Base-by-base conservation (phyloP, 2,329 filamentous ascomycete species). In the Neofusicoccum parvum region DNA sequence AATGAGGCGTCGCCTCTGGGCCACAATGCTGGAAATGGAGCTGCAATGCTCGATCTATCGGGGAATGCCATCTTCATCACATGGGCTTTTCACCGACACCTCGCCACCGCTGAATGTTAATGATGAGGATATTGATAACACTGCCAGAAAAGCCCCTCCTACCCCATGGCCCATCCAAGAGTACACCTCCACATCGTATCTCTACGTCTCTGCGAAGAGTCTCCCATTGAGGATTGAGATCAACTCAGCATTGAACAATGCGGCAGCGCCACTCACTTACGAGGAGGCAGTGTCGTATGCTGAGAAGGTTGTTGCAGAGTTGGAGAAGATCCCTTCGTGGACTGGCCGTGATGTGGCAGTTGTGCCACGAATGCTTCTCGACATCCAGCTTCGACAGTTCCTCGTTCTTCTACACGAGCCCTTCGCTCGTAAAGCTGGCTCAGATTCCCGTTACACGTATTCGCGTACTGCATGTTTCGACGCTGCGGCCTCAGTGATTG, bases 1-100 rank as follows among this genome's bases (percentile, higher is more conserved):
- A 66, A 82, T 85, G 80, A 81, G 85, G 60, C 79, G 83, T 62
- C 79, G 86, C 49, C 74, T 88, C 2, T 88, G 86, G 86, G 79
- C 78, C 1, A 86, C 85, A 1, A 83, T 87, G 10, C 74, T 84
- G 10, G 85, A 88, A 68, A 73, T 87, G 32, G 85, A 88, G 64
- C 72, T 87, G 2, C 85, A 87, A 68, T 79, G 83, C 0, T 83
- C 84, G 0, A 74, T 87, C 14, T 84, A 87, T 67, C 79, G 80
- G 12, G 86, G 86, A 0, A 83, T 87, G 75, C 80, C 83, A 2
- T 78, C 80, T 5, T 74, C 76, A 1, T 72, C 78, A 1, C 78
- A 73, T 53, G 71, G 72, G 1, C 67, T 80, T 2, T 81, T 85
- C 45, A 85, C 83, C 65, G 85, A 87, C 67, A 80, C 79, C 3